Evolutionary conservation across 805 yeast genomes (phyloP), one percentile per base, ranked within the genome.

Genomic region (Candida loeiensis): DNA sequence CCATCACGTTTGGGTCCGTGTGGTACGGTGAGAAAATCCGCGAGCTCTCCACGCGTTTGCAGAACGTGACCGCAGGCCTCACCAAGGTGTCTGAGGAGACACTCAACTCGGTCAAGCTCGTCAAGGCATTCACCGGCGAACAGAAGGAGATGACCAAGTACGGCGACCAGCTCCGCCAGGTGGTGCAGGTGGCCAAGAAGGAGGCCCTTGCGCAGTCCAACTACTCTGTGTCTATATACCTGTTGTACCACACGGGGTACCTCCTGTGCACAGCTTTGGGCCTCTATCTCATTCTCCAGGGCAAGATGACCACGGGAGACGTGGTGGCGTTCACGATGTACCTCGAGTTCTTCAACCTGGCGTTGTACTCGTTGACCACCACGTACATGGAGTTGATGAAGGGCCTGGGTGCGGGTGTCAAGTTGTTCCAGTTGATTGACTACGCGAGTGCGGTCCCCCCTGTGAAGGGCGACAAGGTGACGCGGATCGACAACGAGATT

Each of bases 311-410:
- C n/a, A 66, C 73, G 0, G 74, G 74, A 27, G 74, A 69, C 40
- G 72, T 69, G 6, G 71, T 68, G 21, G 71, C 73, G 1, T 69
- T 69, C 46, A 67, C 73, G 5, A 66, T 69, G 70, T 69, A 69
- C 51, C 59, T 62, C 45, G 74, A 69, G 48, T 58, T 64, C 31
- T 68, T 68, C 50, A 68, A 68, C 46, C 61, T 61, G 64, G 71
- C 74, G 2, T 54, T 69, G 22, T 69, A 67, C 49, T 63, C 70
- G 45, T 59, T 69, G 34, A 67, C 74, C n/a, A 64, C 71, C 7
- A 65, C 72, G 1, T 69, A 69, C 41, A 59, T 68, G 59, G 74
- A 69, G 47, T 52, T 69, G 17, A 69, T 69, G 74, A 69, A 69
- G 49, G 74, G 74, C 7, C 62, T 72, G 2, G 74, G 74, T 20